phyloP scores from a whole-genome alignment of 2,329 filamentous ascomycete genomes.

The Hypoxylon sp. region DNA sequence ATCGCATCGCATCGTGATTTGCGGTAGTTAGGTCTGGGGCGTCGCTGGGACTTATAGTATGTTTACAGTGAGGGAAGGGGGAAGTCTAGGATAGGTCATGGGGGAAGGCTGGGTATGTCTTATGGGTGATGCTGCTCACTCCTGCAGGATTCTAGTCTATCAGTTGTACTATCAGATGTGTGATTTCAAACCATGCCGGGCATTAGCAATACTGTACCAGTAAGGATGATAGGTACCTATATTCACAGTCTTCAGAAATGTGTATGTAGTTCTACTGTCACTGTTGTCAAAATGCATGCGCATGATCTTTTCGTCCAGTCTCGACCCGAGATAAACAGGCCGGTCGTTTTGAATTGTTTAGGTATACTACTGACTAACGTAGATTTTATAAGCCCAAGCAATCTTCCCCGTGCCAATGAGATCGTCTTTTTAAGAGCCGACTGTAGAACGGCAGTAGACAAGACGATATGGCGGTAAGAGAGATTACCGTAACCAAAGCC shows the following conservation, averaged over 20 bases:
- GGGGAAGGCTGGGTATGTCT: neutral
- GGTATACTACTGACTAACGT: constrained; percentile 43
- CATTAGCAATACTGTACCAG: no score
- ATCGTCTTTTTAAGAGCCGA: constrained; percentile 23
- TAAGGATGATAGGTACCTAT: no score
- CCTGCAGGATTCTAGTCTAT: no score
- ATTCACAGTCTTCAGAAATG: neutral
- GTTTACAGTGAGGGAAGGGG: neutral
- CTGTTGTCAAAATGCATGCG: neutral
- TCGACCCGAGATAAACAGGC: constrained; percentile 36
- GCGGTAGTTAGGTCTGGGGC: neutral
- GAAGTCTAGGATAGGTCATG: neutral
- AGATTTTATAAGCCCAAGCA: constrained; percentile 35
- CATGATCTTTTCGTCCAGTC: constrained; percentile 26
- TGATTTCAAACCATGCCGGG: neutral
- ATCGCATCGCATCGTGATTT: constrained; percentile 7
- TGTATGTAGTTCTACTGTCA: neutral
- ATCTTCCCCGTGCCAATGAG: constrained; percentile 23
- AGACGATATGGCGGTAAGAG: neutral
- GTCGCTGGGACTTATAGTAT: neutral
- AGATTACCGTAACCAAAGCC: constrained; percentile 19
- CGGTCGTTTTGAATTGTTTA: constrained; percentile 42
- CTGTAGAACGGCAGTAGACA: constrained; percentile 27
- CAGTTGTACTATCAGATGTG: no score
- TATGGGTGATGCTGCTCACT: neutral